Percentiles rank a stretch among this genome's conserved stretches.
These are phyloP conservation scores for Coniochaeta prunicola DNA, from an alignment of 2,329 filamentous ascomycete species.

Conservation along the genomic window DNA sequence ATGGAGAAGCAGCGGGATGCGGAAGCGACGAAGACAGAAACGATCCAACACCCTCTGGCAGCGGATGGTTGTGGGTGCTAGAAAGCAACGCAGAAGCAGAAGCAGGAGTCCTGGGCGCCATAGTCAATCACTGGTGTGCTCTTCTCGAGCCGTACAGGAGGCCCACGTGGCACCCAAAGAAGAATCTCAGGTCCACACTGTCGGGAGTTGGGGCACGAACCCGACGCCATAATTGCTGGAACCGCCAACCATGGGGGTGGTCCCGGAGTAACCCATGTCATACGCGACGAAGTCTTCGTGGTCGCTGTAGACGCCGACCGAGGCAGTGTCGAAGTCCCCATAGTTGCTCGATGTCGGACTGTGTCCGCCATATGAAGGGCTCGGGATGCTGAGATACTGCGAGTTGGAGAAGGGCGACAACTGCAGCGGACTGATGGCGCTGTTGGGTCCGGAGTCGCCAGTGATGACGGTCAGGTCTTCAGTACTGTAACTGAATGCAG, in stretches of 20 bases:
- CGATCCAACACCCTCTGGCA: slow-evolving; percentile 31
- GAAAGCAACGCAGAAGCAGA: slow-evolving; percentile 28
- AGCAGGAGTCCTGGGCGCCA: slow-evolving; percentile 40
- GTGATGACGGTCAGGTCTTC: slow-evolving; percentile 47
- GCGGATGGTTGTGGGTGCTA: slow-evolving; percentile 36
- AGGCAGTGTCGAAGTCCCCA: slow-evolving; percentile 38
- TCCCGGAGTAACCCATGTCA: slow-evolving; percentile 37
- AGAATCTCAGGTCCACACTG: slow-evolving; percentile 48
- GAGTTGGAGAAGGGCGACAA: slow-evolving; percentile 46
- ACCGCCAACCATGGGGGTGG: slow-evolving; percentile 39
- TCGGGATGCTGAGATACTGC: slow-evolving; percentile 58
- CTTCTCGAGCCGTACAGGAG: slow-evolving; percentile 27
- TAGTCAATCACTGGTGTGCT: slow-evolving; percentile 44
- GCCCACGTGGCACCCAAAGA: slow-evolving; percentile 31
- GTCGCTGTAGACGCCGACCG: slow-evolving; percentile 42
- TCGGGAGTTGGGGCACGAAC: slow-evolving; percentile 58
- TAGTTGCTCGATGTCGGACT: slow-evolving; percentile 58
- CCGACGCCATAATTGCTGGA: slow-evolving; percentile 42
- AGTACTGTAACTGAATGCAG: slow-evolving; percentile 55
- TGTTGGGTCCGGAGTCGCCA: slow-evolving; percentile 33
- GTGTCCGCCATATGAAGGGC: slow-evolving; percentile 51
- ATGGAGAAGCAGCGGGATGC: slow-evolving; percentile 33
- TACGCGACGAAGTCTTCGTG: slow-evolving; percentile 47
- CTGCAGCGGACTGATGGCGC: slow-evolving; percentile 45
- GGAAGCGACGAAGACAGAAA: slow-evolving; percentile 23